Percentiles rank a stretch among this genome's conserved stretches.
Conservation (phyloP, 2,329 filamentous ascomycete species). For the Botrytis tulipae region DNA sequence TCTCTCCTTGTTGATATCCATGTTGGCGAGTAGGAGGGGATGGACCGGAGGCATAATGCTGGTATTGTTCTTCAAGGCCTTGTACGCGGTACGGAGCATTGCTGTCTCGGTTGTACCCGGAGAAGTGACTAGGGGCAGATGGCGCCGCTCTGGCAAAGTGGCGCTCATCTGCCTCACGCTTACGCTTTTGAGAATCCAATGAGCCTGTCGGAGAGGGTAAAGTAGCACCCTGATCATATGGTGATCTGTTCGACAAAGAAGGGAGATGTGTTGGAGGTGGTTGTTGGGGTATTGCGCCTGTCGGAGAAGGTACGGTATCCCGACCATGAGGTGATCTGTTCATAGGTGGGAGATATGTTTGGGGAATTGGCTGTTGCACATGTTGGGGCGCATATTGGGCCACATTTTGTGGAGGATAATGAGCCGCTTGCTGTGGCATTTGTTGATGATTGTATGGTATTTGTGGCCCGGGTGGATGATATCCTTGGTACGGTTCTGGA, state of each 20-base stretch:
- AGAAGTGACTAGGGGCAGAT: constrained; percentile 33
- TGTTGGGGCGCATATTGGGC: neutral
- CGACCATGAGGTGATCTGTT: neutral
- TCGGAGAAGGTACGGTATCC: constrained; percentile 34
- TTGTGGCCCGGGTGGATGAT: neutral
- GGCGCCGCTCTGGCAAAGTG: constrained; percentile 41
- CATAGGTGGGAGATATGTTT: neutral
- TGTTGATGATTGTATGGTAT: neutral
- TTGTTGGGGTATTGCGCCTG: constrained; percentile 27
- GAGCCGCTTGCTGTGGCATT: neutral
- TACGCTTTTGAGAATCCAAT: constrained; percentile 30
- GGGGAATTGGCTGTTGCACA: neutral
- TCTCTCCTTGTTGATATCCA: constrained; percentile 3
- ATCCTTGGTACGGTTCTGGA: constrained; percentile 17
- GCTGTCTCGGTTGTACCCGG: constrained; percentile 26
- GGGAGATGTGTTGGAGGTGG: neutral
- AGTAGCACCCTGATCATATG: neutral
- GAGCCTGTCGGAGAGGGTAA: constrained; percentile 38
- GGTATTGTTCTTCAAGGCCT: neutral
- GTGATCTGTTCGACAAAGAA: neutral
- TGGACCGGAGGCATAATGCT: constrained; percentile 39
- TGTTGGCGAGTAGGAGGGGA: constrained; percentile 38
- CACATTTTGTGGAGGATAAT: neutral
- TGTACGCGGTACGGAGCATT: constrained; percentile 21
- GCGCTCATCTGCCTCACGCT: constrained; percentile 38